Base-by-base conservation (phyloP, 1,284 basidiomycete genomes). In the Sanghuangporus baumii region DNA sequence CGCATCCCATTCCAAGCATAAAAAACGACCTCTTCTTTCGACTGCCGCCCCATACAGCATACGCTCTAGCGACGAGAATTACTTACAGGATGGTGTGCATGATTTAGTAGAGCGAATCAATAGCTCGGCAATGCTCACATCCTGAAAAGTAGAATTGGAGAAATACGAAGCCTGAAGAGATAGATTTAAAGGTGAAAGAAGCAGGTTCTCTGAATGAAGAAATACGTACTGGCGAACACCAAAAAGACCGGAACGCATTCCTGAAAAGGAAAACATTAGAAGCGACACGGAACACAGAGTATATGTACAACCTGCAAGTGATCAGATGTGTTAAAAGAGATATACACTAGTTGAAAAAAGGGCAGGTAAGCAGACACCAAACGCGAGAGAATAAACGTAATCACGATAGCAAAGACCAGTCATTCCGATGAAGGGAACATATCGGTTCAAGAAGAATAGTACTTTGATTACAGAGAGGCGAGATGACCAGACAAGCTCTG, bases 391-490 rank as follows among this genome's bases (percentile, higher is more conserved):
- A 8, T 18, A 14, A 7, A 14, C 36, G 34, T 31, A 37, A 31
- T n/a, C 37, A 50, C 57, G 31, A 26, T 56, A 47, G 23, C 34
- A 20, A n/a, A n/a, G 20, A 12, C 50, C 59, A 9, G 14, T 3
- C 6, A 12, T 41, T 20, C 31, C 36, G 8, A 55, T 12, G 18
- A 61, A 55, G 16, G 61, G 61, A n/a, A 62, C n/a, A 34, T 62
- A 62, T 57, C 61, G 55, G 37, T 62, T 62, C 9, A 58, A 18
- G 11, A 62, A n/a, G 56, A 62, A 62, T 0, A 38, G 23, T 37
- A 62, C n/a, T 41, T 62, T 62, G 12, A 52, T 23, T 0, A 58
- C 12, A 14, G 61, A 62, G 16, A 57, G 23, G 6, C 38, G 31
- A 5, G 61, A 62, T 16, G 55, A 23, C 61, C 61, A 62, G 14